These are phyloP conservation scores for Phytophthora sp. DNA, from an alignment of 352 stramenopile species.

Conservation along the genomic window DNA sequence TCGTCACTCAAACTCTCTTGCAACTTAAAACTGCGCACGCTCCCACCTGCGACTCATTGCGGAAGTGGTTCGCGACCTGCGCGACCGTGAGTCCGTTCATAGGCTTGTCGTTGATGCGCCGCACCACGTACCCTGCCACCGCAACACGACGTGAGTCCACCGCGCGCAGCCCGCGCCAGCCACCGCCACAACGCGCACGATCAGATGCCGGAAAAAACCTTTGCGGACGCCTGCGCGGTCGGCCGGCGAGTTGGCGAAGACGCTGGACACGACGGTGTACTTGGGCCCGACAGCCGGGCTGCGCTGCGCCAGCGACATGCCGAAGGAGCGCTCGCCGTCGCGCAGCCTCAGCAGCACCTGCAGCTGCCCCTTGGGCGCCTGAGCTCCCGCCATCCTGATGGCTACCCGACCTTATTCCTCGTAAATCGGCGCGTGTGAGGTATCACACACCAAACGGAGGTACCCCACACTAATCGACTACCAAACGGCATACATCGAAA, in stretches of 20 bases:
- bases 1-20: background rate
- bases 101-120: slow-evolving; percentile 40
- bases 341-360: slow-evolving; percentile 51
- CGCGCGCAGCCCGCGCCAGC: no score
- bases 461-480: background rate
- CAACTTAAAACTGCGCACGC: background rate
- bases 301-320: slow-evolving; percentile 68
- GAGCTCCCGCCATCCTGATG: background rate
- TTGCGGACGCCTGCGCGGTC: slow-evolving; percentile 55
- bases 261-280: slow-evolving; percentile 58
- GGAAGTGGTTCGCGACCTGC: slow-evolving; percentile 52
- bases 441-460: background rate
- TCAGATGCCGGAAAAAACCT: slow-evolving; percentile 34
- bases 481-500: background rate
- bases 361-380: slow-evolving; percentile 10
- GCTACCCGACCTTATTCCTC: slow-evolving; percentile 3
- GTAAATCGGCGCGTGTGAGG: no score
- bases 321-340: slow-evolving; percentile 63
- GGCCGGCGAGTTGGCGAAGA: slow-evolving; percentile 63
- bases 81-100: slow-evolving; percentile 41
- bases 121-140: slow-evolving; percentile 46
- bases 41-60: slow-evolving; percentile 42
- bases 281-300: slow-evolving; percentile 12
- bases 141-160: no score
- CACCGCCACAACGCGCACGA: slow-evolving; percentile 4